Evolutionary conservation across 2,329 filamentous ascomycete species (phyloP).

Genomic region (Onygenales sp.): DNA sequence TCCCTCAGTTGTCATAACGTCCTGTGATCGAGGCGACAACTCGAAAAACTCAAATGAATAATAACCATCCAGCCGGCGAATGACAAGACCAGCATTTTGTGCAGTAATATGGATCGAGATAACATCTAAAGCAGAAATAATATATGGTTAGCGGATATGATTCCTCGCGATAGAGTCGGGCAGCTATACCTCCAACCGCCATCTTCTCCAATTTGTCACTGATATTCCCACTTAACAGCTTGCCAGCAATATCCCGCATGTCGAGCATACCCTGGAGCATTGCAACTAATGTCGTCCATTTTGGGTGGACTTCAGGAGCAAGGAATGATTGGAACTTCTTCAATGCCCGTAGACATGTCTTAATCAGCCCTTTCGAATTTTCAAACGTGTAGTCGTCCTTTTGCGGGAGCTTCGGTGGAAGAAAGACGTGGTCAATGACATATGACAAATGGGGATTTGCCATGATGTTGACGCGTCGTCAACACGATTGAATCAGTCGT

Average conservation of each 20-base stretch:
- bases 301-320: not conserved
- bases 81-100: slow-evolving; percentile 41
- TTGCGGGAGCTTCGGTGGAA: slow-evolving; percentile 41
- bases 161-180: not conserved
- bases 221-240: slow-evolving; percentile 1
- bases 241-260: not conserved
- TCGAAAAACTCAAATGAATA: slow-evolving; percentile 38
- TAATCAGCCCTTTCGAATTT: slow-evolving; percentile 18
- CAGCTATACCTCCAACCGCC: slow-evolving; percentile 4
- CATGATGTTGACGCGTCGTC: not conserved
- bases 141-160: not conserved
- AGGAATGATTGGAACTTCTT: slow-evolving; percentile 11
- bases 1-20: slow-evolving; percentile 29
- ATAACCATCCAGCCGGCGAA: slow-evolving; percentile 17
- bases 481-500: not conserved
- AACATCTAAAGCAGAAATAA: slow-evolving; percentile 14
- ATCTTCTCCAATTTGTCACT: slow-evolving; percentile 4
- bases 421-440: slow-evolving; percentile 39
- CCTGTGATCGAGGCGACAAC: slow-evolving; percentile 31
- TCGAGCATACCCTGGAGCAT: slow-evolving; percentile 10
- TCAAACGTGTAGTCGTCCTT: slow-evolving; percentile 19
- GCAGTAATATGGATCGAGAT: slow-evolving; percentile 33
- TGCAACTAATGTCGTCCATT: slow-evolving; percentile 4
- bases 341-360: slow-evolving; percentile 13
- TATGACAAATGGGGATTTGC: slow-evolving; percentile 16